Conservation (phyloP, 2,329 filamentous ascomycete genomes). For the Botryotinia globosa region DNA sequence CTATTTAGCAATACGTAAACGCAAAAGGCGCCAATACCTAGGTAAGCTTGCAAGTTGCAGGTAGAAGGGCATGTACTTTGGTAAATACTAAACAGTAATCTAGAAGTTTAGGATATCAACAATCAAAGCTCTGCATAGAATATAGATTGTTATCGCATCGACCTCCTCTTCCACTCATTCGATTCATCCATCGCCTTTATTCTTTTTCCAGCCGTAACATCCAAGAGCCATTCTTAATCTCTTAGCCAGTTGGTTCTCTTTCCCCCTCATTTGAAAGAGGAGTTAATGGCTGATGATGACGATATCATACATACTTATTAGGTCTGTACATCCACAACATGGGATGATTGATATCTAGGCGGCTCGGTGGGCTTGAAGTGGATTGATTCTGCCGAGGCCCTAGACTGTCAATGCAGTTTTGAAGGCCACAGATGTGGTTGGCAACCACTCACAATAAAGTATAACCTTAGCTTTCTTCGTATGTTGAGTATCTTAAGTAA, state of each 20-base stretch:
- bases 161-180: no score
- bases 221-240: background rate
- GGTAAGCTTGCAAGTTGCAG: background rate
- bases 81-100: background rate
- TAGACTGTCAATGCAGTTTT: background rate
- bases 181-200: background rate
- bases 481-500: background rate
- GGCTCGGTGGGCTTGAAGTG: background rate
- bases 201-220: background rate
- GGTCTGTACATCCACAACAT: background rate
- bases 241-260: background rate
- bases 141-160: background rate
- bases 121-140: background rate
- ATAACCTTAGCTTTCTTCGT: background rate
- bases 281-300: background rate
- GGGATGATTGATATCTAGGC: background rate
- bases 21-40: background rate
- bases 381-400: slow-evolving; percentile 4
- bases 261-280: background rate
- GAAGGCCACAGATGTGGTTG: background rate
- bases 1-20: background rate
- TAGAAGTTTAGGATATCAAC: background rate
- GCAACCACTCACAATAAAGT: background rate
- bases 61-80: background rate
- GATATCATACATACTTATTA: slow-evolving; percentile 3